A percentile compares a stretch with the other conserved stretches of the same genome.
These are phyloP conservation scores for Phyllosticta citribraziliensis DNA, from an alignment of 2,329 filamentous ascomycete species.

Conservation along the genomic window DNA sequence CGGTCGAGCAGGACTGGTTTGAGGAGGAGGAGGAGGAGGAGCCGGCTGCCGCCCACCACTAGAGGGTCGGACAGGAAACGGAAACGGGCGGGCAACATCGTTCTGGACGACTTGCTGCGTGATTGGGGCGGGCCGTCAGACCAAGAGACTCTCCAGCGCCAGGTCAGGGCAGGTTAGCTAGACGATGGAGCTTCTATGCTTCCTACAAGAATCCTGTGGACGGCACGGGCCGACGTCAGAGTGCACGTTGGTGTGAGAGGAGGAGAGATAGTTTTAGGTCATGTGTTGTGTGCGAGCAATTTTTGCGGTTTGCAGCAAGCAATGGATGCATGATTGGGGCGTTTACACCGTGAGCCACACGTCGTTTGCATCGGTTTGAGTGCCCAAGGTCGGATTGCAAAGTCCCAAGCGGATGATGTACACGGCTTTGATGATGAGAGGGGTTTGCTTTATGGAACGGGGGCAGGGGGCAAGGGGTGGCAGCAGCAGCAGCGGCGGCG, in stretches of 20 bases:
- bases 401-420: background rate
- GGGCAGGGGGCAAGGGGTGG: background rate
- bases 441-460: background rate
- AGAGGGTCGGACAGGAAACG: background rate
- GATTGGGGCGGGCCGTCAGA: conserved; percentile 1
- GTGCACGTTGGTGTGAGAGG: background rate
- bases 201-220: background rate
- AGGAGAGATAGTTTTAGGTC: background rate
- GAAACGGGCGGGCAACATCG: background rate
- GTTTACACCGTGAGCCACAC: background rate
- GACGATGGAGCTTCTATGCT: background rate
- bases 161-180: background rate
- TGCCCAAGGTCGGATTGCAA: background rate
- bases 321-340: background rate
- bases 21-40: conserved; percentile 60
- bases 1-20: conserved; percentile 65
- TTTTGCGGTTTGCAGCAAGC: background rate
- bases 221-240: background rate
- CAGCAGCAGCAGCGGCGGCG: background rate
- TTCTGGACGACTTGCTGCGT: background rate
- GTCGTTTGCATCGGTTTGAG: background rate
- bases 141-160: background rate
- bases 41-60: conserved; percentile 29
- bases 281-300: background rate
- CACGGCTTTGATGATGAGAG: background rate